A percentile compares a stretch with the other conserved stretches of the same genome.
phyloP scores from a whole-genome alignment of 768 basidiomycete genomes.

The Calvatia gigantea region DNA sequence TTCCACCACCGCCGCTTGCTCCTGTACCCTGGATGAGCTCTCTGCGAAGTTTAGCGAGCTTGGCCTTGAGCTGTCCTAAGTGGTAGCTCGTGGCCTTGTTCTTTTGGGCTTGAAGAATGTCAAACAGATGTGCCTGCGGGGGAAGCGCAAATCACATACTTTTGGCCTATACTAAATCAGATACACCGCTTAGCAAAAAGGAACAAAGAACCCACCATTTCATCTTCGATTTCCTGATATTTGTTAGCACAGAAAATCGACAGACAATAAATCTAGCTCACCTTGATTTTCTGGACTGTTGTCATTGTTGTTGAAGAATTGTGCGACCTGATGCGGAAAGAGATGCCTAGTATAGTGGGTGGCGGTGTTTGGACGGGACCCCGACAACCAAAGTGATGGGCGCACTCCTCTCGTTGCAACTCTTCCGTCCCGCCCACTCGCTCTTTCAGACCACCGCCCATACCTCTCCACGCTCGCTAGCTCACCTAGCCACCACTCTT shows the following conservation, averaged over 20 bases:
- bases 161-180: conserved; percentile 53
- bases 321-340: background rate
- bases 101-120: conserved; percentile 70
- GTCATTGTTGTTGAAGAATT: conserved; percentile 57
- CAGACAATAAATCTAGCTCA: conserved; percentile 25
- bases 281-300: conserved; percentile 89
- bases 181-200: background rate
- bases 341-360: conserved; percentile 10
- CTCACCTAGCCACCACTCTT: conserved; percentile 26
- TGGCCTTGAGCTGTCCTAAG: conserved; percentile 95
- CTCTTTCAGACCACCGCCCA: conserved; percentile 11
- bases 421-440: conserved; percentile 13
- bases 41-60: conserved; percentile 93
- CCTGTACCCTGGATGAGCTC: conserved; percentile 82
- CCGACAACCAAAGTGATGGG: conserved; percentile 4
- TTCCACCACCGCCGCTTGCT: conserved; percentile 82
- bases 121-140: conserved; percentile 12
- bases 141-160: conserved; percentile 45
- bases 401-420: conserved; percentile 17
- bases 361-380: conserved; percentile 12
- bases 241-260: conserved; percentile 18
- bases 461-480: conserved; percentile 19
- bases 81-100: conserved; percentile 97
- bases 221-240: conserved; percentile 88
- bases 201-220: conserved; percentile 77